These are phyloP conservation scores for barrel medic (Medicago truncatula) DNA, from an alignment of 306 rosid genomes.

Conservation along the genomic window DNA sequence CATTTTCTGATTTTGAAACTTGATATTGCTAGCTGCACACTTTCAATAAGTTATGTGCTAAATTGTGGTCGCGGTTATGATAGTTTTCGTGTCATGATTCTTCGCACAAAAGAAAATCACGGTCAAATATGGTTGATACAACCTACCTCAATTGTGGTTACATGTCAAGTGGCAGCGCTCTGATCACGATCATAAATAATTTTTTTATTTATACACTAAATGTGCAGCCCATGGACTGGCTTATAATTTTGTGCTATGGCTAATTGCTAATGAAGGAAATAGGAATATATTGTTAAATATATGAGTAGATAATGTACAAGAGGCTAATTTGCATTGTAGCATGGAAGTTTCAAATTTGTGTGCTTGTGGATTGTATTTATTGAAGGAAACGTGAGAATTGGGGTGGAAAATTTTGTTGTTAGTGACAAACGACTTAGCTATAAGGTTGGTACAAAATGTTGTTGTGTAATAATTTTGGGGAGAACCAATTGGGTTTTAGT, in stretches of 20 bases:
- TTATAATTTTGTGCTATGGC: not conserved
- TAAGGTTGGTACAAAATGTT: not conserved
- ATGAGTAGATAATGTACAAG: too few relatives aligned
- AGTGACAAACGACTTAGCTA: not conserved
- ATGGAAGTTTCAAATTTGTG: not conserved
- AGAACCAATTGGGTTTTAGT: not conserved
- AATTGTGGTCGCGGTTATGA: not conserved
- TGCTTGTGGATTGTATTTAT: conserved; percentile 10
- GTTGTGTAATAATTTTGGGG: not conserved
- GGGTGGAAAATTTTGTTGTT: not conserved
- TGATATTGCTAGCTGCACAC: not conserved
- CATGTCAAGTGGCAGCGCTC: not conserved
- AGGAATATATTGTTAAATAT: too few relatives aligned
- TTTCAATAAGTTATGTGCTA: not conserved
- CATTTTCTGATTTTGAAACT: conserved; percentile 11
- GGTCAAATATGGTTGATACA: not conserved
- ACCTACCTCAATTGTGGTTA: not conserved
- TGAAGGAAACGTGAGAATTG: conserved; percentile 2
- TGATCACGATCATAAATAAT: not conserved
- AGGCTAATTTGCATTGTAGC: not conserved
- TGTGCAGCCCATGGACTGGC: not conserved
- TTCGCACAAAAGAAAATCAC: not conserved
- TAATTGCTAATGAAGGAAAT: not conserved
- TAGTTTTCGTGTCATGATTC: not conserved
- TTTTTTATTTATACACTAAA: not conserved